These are phyloP conservation scores for Calonectria crousiana DNA, from an alignment of 2,329 filamentous ascomycete species.

Conservation along the genomic window DNA sequence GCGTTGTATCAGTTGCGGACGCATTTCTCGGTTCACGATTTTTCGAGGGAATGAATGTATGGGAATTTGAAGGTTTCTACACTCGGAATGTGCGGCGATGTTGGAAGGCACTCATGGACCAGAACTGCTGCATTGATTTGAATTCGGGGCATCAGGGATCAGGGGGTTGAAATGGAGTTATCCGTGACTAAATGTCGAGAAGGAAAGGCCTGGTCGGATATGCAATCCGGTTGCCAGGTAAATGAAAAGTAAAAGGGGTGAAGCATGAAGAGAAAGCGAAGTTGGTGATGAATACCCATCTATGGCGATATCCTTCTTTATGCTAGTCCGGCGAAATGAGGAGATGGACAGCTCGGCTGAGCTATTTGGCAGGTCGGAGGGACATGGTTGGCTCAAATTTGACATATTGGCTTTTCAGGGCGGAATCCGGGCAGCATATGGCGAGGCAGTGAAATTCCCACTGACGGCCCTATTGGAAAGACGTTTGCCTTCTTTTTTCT, in stretches of 20 bases:
- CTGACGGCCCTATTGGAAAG: conserved; percentile 38
- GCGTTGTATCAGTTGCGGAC: conserved; percentile 35
- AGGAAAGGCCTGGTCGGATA: conserved; percentile 12
- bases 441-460: conserved; percentile 21
- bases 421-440: conserved; percentile 31
- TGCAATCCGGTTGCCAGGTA: conserved; percentile 14
- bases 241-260: conserved; percentile 18
- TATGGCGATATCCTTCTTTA: conserved; percentile 33
- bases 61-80: conserved; percentile 29
- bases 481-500: conserved; percentile 13
- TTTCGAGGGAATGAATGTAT: conserved; percentile 34
- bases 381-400: conserved; percentile 27
- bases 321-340: conserved; percentile 24
- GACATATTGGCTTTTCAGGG: conserved; percentile 35
- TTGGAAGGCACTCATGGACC: conserved; percentile 25
- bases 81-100: conserved; percentile 24
- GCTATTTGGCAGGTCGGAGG: conserved; percentile 15
- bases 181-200: conserved; percentile 19
- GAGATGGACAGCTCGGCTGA: conserved; percentile 21
- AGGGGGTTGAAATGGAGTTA: conserved; percentile 16
- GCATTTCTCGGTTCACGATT: conserved; percentile 34
- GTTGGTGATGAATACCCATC: conserved; percentile 26
- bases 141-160: conserved; percentile 20
- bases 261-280: conserved; percentile 7
- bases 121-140: conserved; percentile 24